Base-by-base conservation (phyloP, 2,329 filamentous ascomycete genomes). In the Colletotrichum siamense region DNA sequence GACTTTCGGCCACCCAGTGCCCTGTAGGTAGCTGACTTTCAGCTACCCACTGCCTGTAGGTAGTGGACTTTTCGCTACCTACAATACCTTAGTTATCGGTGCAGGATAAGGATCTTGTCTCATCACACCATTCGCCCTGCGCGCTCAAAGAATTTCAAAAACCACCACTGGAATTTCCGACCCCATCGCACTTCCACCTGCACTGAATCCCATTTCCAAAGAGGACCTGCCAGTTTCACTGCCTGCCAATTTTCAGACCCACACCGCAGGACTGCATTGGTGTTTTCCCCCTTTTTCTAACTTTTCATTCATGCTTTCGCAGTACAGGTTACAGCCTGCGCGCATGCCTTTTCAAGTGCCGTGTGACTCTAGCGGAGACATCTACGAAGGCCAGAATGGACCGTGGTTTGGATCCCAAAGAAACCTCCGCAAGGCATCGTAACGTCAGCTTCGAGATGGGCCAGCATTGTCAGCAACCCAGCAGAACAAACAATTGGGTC, bases 51-150 rank as follows among this genome's bases (percentile, higher is more conserved):
- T 36, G 34, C n/a, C 22, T 57, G 22, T 26, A 4, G 22, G 52
- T 18, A 44, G 36, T 9, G 8, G 36, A 18, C 36, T 18, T 39
- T 44, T 16, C 16, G 36, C 36, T 44, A 18, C 24, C 24, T 26
- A n/a, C n/a, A n/a, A n/a, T n/a, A n/a, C n/a, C n/a, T n/a, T 4
- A 4, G 13, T 16, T 2, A 16, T 16, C 3, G 4, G 36, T 8
- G 36, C 4, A 39, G 36, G 36, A 39, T 39, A 39, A 39, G 36
- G 15, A 16, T 39, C 36, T 39, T 39, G 8, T 39, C 36, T 39
- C 16, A 36, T 36, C 32, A 3, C 32, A 34, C 32, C 13, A 34
- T 34, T 6, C 32, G 32, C 32, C 13, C 32, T 34, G 32, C 32
- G 32, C 12, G 34, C 34, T 36, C 34, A 8, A 36, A 36, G 15